These are phyloP conservation scores for Rhodamnia rubescens DNA, from an alignment of 345 rosid genomes.

Conservation along the genomic window DNA sequence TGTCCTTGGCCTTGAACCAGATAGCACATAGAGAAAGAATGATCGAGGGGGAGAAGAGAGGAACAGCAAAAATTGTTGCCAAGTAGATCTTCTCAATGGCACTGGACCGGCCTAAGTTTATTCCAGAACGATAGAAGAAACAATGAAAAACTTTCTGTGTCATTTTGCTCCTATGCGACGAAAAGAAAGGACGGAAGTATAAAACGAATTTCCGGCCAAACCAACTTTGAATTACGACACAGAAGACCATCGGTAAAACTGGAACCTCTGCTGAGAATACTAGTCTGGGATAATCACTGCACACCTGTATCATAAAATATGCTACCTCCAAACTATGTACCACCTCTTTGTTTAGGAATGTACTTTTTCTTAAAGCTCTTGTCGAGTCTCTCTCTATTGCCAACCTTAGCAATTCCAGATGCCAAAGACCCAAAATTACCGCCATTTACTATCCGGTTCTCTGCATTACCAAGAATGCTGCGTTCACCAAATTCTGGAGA, in stretches of 20 bases:
- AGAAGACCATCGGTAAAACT: conserved; percentile 58
- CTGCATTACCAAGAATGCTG: conserved; percentile 5
- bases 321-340: conserved; percentile 7
- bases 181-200: not conserved
- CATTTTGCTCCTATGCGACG: conserved; percentile 9
- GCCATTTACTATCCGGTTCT: conserved; percentile 4
- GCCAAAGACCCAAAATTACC: conserved; percentile 5
- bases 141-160: not conserved
- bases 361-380: conserved; percentile 67
- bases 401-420: conserved; percentile 17
- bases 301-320: conserved; percentile 17
- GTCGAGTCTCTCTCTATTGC: conserved; percentile 40
- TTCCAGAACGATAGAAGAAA: conserved; percentile 15
- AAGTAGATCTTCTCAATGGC: not conserved
- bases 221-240: conserved; percentile 11
- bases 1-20: not conserved
- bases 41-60: not conserved
- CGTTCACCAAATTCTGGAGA: conserved; percentile 15
- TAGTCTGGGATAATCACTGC: conserved; percentile 24
- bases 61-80: not conserved
- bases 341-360: conserved; percentile 52
- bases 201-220: conserved; percentile 16
- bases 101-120: conserved; percentile 9
- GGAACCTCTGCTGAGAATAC: conserved; percentile 54
- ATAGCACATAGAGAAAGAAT: not conserved